These are phyloP conservation scores for Pterocarpus macrocarpus DNA, from an alignment of 306 rosid genomes.

Conservation along the genomic window DNA sequence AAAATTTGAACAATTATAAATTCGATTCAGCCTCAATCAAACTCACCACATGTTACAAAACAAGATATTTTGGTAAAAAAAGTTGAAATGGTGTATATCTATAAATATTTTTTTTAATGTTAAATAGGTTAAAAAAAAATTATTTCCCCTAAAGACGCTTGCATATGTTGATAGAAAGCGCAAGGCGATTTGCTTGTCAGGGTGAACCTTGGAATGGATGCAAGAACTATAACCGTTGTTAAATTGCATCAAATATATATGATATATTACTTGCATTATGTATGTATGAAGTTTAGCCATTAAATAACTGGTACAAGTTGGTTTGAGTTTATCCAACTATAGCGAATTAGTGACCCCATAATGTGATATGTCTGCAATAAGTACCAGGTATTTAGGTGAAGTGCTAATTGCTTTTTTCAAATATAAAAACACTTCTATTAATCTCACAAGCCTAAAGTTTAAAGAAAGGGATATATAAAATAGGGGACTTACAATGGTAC, in stretches of 20 bases:
- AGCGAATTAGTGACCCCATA: constrained; percentile 39
- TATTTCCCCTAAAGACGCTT: too few relatives aligned
- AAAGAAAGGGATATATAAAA: too few relatives aligned
- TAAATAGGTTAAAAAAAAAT: too few relatives aligned
- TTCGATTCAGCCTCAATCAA: too few relatives aligned
- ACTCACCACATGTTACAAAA: too few relatives aligned
- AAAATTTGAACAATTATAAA: too few relatives aligned
- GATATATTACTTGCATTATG: not conserved
- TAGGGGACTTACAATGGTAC: too few relatives aligned
- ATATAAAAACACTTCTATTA: too few relatives aligned
- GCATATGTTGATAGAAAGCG: not conserved
- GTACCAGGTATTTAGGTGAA: not conserved
- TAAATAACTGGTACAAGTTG: constrained; percentile 15
- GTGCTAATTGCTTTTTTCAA: not conserved
- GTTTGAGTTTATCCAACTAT: constrained; percentile 42
- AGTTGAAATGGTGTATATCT: too few relatives aligned
- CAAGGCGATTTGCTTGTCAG: not conserved
- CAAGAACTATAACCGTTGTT: constrained; percentile 18
- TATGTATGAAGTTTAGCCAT: not conserved
- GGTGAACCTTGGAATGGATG: constrained; percentile 25
- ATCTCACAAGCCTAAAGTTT: too few relatives aligned
- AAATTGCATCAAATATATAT: constrained; percentile 45
- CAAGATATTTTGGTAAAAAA: too few relatives aligned
- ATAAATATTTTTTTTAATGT: too few relatives aligned
- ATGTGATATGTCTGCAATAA: constrained; percentile 45